Conservation (phyloP, 768 basidiomycete genomes). For the Sistotremastrum suecicum region DNA sequence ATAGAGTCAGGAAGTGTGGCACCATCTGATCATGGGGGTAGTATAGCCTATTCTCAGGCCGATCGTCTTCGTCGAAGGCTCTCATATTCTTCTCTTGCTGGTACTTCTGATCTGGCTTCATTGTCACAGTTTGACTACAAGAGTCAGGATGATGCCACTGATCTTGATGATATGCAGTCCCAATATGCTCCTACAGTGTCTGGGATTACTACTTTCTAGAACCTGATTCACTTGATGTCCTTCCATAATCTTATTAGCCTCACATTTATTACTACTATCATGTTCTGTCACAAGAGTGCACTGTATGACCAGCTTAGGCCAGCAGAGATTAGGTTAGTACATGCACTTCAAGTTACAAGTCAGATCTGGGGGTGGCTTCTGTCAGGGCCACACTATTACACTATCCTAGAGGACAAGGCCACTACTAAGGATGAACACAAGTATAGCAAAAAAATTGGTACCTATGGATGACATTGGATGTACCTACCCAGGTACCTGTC, state of each 20-base stretch:
- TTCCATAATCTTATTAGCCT: constrained; percentile 20
- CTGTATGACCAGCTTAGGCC: too few relatives aligned
- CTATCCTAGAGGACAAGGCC: too few relatives aligned
- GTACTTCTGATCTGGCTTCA: constrained; percentile 66
- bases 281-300: too few relatives aligned
- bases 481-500: too few relatives aligned
- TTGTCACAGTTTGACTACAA: constrained; percentile 71
- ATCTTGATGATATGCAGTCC: constrained; percentile 77
- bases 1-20: constrained; percentile 15
- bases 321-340: too few relatives aligned
- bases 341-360: too few relatives aligned
- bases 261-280: too few relatives aligned
- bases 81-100: constrained; percentile 65
- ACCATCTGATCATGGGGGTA: constrained; percentile 29
- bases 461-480: too few relatives aligned
- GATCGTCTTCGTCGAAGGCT: constrained; percentile 70
- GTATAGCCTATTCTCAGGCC: constrained; percentile 79
- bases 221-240: not conserved
- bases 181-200: constrained; percentile 80
- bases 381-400: too few relatives aligned
- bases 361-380: too few relatives aligned
- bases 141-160: constrained; percentile 73
- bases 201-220: constrained; percentile 72
- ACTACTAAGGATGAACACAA: too few relatives aligned
- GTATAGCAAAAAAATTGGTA: too few relatives aligned